These are phyloP conservation scores for Capsicum rhomboideum DNA, from an alignment of 257 asterid species.

Conservation along the genomic window DNA sequence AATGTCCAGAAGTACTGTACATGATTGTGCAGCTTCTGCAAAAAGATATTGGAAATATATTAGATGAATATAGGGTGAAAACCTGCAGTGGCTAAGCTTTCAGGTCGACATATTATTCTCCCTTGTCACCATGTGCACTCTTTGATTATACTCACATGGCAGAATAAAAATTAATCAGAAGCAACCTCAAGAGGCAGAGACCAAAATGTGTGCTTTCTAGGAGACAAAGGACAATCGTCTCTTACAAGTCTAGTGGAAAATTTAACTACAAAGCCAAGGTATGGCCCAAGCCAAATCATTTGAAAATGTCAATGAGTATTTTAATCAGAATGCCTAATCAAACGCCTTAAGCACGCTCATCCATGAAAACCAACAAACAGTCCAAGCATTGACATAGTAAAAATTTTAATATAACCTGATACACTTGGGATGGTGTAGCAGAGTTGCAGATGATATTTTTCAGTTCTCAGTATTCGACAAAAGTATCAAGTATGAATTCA, in stretches of 20 bases:
- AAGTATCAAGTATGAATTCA: neutral
- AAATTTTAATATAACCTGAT: neutral
- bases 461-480: neutral
- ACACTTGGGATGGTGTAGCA: neutral
- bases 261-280: neutral
- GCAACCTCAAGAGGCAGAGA: neutral
- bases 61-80: slow-evolving; percentile 4
- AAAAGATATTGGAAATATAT: slow-evolving; percentile 26
- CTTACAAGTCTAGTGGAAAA: neutral
- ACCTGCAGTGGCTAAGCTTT: neutral
- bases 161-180: neutral
- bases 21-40: slow-evolving; percentile 98
- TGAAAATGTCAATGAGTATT: neutral
- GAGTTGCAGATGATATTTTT: neutral
- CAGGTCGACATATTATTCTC: neutral
- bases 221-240: neutral
- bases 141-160: neutral
- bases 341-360: neutral
- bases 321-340: neutral
- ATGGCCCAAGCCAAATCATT: neutral
- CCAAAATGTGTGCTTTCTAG: neutral
- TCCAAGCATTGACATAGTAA: neutral
- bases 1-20: slow-evolving; percentile 79
- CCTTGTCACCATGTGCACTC: neutral
- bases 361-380: neutral